Base-by-base conservation (phyloP, 164 flowering plant species). In the Amborella trichopoda region DNA sequence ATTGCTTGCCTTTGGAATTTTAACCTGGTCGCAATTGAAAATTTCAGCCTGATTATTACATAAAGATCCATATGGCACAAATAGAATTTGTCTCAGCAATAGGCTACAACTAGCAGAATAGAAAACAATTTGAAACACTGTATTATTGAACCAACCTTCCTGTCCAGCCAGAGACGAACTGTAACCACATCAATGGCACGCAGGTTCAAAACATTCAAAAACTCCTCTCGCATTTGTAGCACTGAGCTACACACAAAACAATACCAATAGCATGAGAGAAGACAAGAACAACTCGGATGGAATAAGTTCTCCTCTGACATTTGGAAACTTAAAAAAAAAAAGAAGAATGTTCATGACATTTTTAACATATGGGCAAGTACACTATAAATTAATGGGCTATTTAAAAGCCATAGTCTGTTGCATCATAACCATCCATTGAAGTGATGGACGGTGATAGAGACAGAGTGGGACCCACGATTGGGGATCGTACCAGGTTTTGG, bases 181-280 rank as follows among this genome's bases (percentile, higher is more conserved):
- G 74, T 58, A 57, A 77, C 56, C 3, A 70, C 65, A 53, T 77
- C 76, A 21, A 69, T 53, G 52, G 67, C 63, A 34, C 47, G 51
- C 68, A 80, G 59, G 54, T 68, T 71, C 58, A 77, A 13, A 41
- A 71, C 71, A 60, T 69, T 75, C 52, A 71, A 49, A 55, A 80
- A 77, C 67, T 80, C 83, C 54, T 66, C 68, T 48, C 72, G 66
- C 48, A 65, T 34, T 50, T 63, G 61, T 44, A 76, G 46, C 56
- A 59, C 80, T 70, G 82, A 64, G 65, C 87, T 80, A 67, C 40
- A 71, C 41, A 53, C 44, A 48, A 22, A 32, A 28, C 5, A 18
- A 30, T n/a, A 38, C 6, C 4, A n/a, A n/a, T 16, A 12, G 20
- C 16, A 6, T 8, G 16, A 9, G 41, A 8, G 20, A 16, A 9